Evolutionary conservation across 2,329 filamentous ascomycete genomes (phyloP).

Genomic region (Ciborinia camelliae): DNA sequence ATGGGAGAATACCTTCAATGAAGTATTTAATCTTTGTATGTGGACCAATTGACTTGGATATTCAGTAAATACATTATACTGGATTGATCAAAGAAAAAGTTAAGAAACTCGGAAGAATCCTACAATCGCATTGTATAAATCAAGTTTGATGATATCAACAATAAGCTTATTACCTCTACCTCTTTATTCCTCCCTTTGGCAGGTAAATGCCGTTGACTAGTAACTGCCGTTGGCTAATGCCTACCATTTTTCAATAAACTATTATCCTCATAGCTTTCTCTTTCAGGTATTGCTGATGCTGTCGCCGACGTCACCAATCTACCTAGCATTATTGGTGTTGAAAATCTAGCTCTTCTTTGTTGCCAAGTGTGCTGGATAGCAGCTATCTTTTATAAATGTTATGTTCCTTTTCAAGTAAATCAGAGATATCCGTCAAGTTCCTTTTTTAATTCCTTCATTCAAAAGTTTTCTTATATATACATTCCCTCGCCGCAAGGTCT

Average conservation of each 20-base stretch:
- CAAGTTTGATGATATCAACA: not conserved
- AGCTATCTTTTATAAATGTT: not conserved
- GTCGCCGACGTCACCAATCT: not conserved
- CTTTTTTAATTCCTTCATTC: not conserved
- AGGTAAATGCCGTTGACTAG: not conserved
- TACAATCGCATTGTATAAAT: not conserved
- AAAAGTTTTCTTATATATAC: not conserved
- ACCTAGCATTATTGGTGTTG: not conserved
- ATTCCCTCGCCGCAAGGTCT: not conserved
- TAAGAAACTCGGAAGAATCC: not conserved
- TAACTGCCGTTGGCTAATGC: not conserved
- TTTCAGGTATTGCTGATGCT: not conserved
- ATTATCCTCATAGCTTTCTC: not conserved
- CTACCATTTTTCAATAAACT: not conserved
- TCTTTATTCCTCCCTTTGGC: not conserved
- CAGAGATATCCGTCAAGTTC: too few species aligned
- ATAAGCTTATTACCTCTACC: not conserved
- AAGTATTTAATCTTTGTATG: not conserved
- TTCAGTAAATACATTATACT: not conserved
- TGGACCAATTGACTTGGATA: not conserved
- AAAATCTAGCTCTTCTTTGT: not conserved
- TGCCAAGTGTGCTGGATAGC: not conserved
- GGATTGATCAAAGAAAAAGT: not conserved
- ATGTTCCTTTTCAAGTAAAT: too few species aligned
- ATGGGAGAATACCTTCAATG: not conserved